These are phyloP conservation scores for Parmales sp. DNA, from an alignment of 108 stramenopile species.

Conservation along the genomic window DNA sequence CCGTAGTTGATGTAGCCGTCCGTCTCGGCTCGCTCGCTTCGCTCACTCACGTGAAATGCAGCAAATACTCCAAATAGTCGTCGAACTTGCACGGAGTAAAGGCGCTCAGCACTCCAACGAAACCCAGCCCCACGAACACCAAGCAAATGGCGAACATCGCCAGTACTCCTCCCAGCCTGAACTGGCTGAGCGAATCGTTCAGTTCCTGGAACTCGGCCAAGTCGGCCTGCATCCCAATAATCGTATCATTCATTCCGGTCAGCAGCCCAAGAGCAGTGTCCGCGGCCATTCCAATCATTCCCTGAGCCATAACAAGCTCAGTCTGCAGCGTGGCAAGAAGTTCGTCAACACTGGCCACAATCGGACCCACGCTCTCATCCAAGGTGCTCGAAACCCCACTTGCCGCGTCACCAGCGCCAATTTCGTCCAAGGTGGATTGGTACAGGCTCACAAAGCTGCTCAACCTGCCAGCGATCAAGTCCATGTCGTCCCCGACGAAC, in stretches of 20 bases:
- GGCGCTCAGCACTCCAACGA: background rate
- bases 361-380: background rate
- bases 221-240: background rate
- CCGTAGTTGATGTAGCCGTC: too few relatives aligned
- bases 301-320: background rate
- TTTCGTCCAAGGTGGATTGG: background rate
- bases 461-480: background rate
- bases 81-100: conserved; percentile 11
- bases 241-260: background rate
- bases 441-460: background rate
- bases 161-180: background rate
- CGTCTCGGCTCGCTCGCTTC: too few relatives aligned
- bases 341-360: background rate
- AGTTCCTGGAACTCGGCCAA: background rate
- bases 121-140: background rate
- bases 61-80: background rate
- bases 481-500: background rate
- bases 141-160: background rate
- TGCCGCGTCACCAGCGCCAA: background rate
- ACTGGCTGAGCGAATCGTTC: background rate
- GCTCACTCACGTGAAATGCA: conserved; percentile 11
- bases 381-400: background rate
- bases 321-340: background rate
- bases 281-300: background rate
- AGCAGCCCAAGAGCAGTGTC: background rate